Conservation (phyloP, 352 stramenopile genomes). For the Globisporangium paroecandrum region DNA sequence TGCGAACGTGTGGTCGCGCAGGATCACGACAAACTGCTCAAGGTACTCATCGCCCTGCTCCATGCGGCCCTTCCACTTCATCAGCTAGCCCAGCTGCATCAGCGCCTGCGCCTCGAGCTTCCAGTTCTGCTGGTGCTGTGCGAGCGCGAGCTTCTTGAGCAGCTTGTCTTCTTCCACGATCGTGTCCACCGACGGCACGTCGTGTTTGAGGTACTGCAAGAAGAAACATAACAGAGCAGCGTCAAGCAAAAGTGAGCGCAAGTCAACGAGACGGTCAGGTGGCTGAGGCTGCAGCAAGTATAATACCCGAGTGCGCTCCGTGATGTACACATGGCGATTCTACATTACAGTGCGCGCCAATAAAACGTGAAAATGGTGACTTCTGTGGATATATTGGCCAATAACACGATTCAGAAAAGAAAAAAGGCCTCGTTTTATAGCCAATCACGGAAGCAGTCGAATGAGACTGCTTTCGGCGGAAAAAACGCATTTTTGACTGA, state of each 20-base stretch:
- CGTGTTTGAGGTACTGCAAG: conserved; percentile 57
- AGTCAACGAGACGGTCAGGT: neutral
- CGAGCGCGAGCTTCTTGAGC: conserved; percentile 43
- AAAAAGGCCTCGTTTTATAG: too few species aligned
- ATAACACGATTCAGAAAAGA: too few species aligned
- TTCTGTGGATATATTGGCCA: too few species aligned
- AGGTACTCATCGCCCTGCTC: conserved; percentile 49
- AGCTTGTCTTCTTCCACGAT: conserved; percentile 75
- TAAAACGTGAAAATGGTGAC: too few species aligned
- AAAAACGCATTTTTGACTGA: too few species aligned
- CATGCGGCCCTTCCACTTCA: conserved; percentile 64
- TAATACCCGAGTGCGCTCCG: conserved; percentile 52
- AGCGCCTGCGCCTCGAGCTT: conserved; percentile 61
- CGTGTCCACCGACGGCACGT: conserved; percentile 65
- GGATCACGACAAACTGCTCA: conserved; percentile 45
- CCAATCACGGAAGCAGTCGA: too few species aligned
- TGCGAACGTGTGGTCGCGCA: conserved; percentile 54
- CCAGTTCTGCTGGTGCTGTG: conserved; percentile 44
- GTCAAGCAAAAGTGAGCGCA: neutral
- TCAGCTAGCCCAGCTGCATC: conserved; percentile 67
- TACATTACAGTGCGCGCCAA: too few species aligned
- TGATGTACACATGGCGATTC: conserved; percentile 77
- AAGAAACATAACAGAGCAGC: neutral
- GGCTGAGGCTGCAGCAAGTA: conserved; percentile 9
- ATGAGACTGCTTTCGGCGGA: too few species aligned